These are phyloP conservation scores for Ceratobasidium sp. DNA, from an alignment of 1,284 basidiomycete species.

Conservation along the genomic window DNA sequence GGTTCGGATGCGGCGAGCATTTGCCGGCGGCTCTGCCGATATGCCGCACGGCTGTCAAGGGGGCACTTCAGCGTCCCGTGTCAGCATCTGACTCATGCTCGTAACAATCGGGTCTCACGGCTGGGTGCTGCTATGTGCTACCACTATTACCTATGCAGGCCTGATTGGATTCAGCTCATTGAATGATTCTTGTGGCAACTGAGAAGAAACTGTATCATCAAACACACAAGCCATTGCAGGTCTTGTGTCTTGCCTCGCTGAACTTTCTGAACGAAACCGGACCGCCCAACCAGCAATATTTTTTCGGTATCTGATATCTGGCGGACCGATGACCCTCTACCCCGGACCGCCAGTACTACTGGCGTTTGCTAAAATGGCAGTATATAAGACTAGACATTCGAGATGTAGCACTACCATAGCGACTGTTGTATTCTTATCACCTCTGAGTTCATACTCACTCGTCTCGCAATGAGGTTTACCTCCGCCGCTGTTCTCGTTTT, in stretches of 20 bases:
- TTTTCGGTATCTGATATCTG: background rate
- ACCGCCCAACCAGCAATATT: background rate
- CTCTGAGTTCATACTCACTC: background rate
- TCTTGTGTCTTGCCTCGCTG: background rate
- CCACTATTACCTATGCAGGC: too few relatives aligned
- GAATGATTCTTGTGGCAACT: too few relatives aligned
- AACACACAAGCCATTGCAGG: background rate
- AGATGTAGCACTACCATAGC: background rate
- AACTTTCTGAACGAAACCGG: background rate
- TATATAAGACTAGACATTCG: background rate
- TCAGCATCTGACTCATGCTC: background rate
- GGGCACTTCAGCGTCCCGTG: background rate
- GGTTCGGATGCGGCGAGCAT: background rate
- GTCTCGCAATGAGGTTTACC: constrained; percentile 5
- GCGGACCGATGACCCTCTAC: background rate
- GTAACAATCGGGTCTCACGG: too few relatives aligned
- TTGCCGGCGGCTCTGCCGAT: background rate
- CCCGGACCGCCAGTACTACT: background rate
- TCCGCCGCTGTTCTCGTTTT: background rate
- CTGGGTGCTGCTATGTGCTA: too few relatives aligned
- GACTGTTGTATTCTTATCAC: background rate
- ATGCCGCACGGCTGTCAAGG: background rate
- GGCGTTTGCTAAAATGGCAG: background rate
- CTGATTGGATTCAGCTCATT: too few relatives aligned
- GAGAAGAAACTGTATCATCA: too few relatives aligned